Conservation (phyloP, 768 basidiomycete species). For the Suillus brevipes region DNA sequence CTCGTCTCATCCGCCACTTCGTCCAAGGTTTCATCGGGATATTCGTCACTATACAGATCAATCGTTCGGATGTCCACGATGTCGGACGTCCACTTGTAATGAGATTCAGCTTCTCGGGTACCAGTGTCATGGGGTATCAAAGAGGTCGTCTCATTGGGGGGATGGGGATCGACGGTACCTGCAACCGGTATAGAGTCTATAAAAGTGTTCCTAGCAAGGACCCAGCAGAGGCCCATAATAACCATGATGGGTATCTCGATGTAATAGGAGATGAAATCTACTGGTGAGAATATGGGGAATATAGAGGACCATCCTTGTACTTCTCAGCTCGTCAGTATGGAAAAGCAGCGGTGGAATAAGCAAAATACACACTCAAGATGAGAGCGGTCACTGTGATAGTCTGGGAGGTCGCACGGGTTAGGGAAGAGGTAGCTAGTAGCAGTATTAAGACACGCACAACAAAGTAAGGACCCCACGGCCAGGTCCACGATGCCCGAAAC, state of each 20-base stretch:
- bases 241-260: constrained; percentile 75
- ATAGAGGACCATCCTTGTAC: constrained; percentile 91
- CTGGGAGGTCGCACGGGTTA: constrained; percentile 29
- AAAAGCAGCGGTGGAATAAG: not conserved
- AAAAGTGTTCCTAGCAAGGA: constrained; percentile 35
- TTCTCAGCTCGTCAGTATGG: constrained; percentile 28
- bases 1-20: constrained; percentile 43
- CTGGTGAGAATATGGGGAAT: constrained; percentile 57
- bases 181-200: constrained; percentile 5
- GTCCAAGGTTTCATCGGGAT: constrained; percentile 47
- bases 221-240: constrained; percentile 64
- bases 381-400: constrained; percentile 52
- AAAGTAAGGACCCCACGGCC: constrained; percentile 82
- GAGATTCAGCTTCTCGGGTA: constrained; percentile 9
- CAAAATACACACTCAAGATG: constrained; percentile 55
- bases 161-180: not conserved
- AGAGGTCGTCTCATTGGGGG: constrained; percentile 16
- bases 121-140: constrained; percentile 18
- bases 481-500: constrained; percentile 74
- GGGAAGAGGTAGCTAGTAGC: not conserved
- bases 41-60: constrained; percentile 62
- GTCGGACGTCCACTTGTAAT: constrained; percentile 34
- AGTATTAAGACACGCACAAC: constrained; percentile 49
- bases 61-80: constrained; percentile 61
- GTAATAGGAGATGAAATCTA: constrained; percentile 80